A percentile compares a stretch with the other conserved stretches of the same genome.
Conservation (phyloP, 192 early-diverging fungal genomes). For the Lobosporangium transversale region DNA sequence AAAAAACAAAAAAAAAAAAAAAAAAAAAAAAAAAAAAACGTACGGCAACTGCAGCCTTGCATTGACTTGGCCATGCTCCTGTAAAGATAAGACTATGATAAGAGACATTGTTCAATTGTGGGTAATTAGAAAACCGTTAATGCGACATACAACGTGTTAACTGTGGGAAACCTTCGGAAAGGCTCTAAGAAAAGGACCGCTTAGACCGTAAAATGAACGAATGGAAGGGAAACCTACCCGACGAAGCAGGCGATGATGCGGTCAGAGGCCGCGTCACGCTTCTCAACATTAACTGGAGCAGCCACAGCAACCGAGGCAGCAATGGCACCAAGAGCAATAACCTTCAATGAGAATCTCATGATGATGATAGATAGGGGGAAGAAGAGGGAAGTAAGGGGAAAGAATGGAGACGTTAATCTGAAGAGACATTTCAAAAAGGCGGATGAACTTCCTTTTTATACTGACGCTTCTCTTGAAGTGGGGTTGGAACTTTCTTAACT, state of each 20-base stretch:
- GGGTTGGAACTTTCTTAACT: too few relatives aligned
- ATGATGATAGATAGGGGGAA: conserved; percentile 1
- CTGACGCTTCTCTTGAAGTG: too few relatives aligned
- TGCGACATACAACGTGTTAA: background rate
- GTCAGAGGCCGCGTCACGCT: conserved; percentile 31
- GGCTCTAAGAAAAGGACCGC: too few relatives aligned
- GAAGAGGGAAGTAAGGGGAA: background rate
- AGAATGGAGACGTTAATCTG: conserved; percentile 20
- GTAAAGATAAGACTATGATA: conserved; percentile 32
- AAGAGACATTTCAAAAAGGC: conserved; percentile 1
- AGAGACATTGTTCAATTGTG: background rate
- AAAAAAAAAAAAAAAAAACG: conserved; percentile 3
- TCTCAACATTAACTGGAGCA: conserved; percentile 43
- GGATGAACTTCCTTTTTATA: conserved; percentile 2
- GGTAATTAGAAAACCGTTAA: too few relatives aligned
- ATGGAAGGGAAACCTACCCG: conserved; percentile 5
- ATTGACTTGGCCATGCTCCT: conserved; percentile 31
- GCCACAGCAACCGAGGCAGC: conserved; percentile 19
- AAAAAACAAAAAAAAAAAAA: too few relatives aligned
- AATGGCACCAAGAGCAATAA: conserved; percentile 27
- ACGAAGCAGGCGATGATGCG: conserved; percentile 36
- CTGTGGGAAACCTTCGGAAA: too few relatives aligned
- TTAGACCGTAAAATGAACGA: background rate
- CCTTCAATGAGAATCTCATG: conserved; percentile 50
- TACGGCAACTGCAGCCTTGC: conserved; percentile 40